Conservation (phyloP, 306 rosid genomes). For the Luffa aegyptiaca region DNA sequence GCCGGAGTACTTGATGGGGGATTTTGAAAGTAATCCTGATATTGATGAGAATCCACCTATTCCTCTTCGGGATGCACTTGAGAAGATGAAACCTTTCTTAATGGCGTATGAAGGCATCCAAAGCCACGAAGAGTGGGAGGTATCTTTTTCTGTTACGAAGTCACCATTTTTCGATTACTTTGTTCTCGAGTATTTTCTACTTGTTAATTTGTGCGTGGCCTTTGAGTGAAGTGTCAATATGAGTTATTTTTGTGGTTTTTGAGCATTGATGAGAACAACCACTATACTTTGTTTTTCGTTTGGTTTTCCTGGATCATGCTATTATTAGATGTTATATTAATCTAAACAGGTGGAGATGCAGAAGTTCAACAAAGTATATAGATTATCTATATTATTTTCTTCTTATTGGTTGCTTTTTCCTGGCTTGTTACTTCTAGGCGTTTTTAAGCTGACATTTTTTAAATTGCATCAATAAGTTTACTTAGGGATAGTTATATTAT, state of each 20-base stretch:
- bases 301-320: background rate
- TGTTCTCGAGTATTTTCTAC: background rate
- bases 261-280: background rate
- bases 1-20: constrained; percentile 77
- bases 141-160: constrained; percentile 8
- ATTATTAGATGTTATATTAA: background rate
- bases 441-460: background rate
- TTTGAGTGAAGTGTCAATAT: background rate
- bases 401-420: background rate
- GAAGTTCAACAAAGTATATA: background rate
- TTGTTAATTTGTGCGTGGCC: background rate
- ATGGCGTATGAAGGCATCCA: constrained; percentile 81
- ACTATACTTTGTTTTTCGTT: background rate
- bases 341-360: background rate
- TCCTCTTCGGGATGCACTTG: constrained; percentile 74
- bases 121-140: constrained; percentile 98
- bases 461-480: background rate
- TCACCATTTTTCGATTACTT: background rate
- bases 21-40: constrained; percentile 73
- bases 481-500: background rate
- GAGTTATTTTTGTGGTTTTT: background rate
- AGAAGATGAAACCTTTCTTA: constrained; percentile 88
- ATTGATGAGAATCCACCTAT: constrained; percentile 80
- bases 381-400: background rate
- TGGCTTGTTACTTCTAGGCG: background rate